These are phyloP conservation scores for Peterozyma toletana DNA, from an alignment of 805 yeast genomes.

Conservation along the genomic window DNA sequence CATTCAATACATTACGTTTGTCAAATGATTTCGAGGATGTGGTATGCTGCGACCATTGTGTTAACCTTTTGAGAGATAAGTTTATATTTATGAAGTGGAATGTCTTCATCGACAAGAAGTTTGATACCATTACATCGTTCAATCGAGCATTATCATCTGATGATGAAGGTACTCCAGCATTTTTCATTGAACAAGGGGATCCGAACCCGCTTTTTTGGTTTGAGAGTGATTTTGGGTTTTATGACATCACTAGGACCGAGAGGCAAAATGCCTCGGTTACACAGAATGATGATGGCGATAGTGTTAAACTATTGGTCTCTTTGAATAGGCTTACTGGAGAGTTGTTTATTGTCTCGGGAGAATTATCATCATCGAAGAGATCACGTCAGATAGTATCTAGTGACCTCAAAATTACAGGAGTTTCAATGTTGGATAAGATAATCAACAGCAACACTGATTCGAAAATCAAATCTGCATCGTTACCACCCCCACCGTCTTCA, in stretches of 20 bases:
- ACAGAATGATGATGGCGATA: neutral
- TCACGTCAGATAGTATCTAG: constrained; percentile 2
- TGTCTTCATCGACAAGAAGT: constrained; percentile 20
- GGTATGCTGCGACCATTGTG: constrained; percentile 20
- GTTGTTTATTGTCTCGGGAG: constrained; percentile 22
- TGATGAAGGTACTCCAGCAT: too few species aligned
- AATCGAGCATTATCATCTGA: too few species aligned
- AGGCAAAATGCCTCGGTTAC: too few species aligned
- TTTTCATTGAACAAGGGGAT: too few species aligned
- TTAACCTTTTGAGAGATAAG: constrained; percentile 18
- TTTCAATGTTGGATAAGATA: constrained; percentile 5
- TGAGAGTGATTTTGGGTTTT: too few species aligned
- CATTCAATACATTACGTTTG: constrained; percentile 23
- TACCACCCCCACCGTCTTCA: too few species aligned
- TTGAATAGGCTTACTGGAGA: constrained; percentile 27
- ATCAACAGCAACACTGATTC: neutral
- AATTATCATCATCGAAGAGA: constrained; percentile 15
- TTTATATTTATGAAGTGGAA: constrained; percentile 21
- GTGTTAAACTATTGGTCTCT: constrained; percentile 17
- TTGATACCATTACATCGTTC: constrained; percentile 10
- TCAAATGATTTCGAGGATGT: constrained; percentile 24
- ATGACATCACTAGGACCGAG: too few species aligned
- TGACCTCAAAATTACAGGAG: constrained; percentile 1
- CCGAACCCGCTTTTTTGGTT: too few species aligned
- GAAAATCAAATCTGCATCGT: neutral